These are phyloP conservation scores for Pichia californica DNA, from an alignment of 805 yeast genomes.

Conservation along the genomic window DNA sequence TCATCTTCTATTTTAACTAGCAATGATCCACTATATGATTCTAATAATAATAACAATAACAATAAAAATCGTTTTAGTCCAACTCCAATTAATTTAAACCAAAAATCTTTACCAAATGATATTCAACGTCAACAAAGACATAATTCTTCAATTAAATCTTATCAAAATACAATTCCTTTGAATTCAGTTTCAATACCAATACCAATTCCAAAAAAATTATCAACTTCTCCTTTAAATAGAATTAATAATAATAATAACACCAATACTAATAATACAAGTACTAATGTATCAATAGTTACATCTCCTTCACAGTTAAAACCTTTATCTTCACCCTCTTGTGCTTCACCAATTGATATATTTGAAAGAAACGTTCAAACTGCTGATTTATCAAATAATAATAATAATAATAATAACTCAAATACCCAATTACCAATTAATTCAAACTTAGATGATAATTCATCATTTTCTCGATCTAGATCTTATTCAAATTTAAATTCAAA, in stretches of 20 bases:
- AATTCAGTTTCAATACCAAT: neutral
- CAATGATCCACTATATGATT: neutral
- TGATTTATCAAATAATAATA: neutral
- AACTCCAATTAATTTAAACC: neutral
- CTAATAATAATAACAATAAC: too few species aligned
- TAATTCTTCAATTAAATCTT: too few species aligned
- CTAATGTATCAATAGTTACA: too few species aligned
- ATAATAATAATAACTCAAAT: neutral
- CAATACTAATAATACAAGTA: neutral
- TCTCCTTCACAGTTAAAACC: too few species aligned
- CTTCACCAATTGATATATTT: slow-evolving; percentile 10
- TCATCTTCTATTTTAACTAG: neutral
- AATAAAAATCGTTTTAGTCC: too few species aligned
- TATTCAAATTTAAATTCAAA: neutral
- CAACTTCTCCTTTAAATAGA: neutral
- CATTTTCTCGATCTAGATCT: neutral
- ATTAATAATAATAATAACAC: neutral
- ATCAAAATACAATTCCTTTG: too few species aligned
- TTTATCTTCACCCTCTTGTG: neutral
- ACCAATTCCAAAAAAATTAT: neutral
- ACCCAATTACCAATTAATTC: neutral
- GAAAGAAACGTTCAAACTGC: slow-evolving; percentile 12
- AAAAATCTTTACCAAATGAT: slow-evolving; percentile 3
- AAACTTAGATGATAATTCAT: neutral
- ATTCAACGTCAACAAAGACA: slow-evolving; percentile 2